Evolutionary conservation across 768 basidiomycete genomes (phyloP), one percentile per base, ranked within the genome.

Genomic region (Termitomyces sp.): DNA sequence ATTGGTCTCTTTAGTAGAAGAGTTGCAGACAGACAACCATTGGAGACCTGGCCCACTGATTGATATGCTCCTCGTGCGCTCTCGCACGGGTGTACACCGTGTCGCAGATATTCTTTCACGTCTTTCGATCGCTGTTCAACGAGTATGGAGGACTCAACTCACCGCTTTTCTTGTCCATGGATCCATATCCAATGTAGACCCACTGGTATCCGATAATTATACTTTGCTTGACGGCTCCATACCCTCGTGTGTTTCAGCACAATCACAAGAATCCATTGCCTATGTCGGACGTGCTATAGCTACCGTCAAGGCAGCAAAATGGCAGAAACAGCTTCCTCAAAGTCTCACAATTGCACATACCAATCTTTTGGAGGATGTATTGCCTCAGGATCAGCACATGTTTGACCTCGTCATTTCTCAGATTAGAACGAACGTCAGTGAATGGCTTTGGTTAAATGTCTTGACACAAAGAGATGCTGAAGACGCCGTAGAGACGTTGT

Each of bases 381-480:
- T 91, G 8, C 87, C 88, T 0, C 83, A 90, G 64, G 87, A 93
- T 62, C 84, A 83, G 59, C 86, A 90, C 60, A 80, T 77, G 16
- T 92, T 97, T 65, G 91, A 92, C 67, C 73, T 78, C 33, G 81
- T 86, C 58, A 83, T 97, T 36, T 74, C 82, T 18, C 83, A 87
- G 59, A 90, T 94, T 38, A 76, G 93, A 58, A 87, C 80, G 1
- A 86, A 88, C 57, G 82, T 95, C 52, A 90, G 92, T 67, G 94
- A 97, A 76, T 97, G 94, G 93, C 76, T 97, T 1, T 97, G 94
- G 94, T 70, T 85, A 24, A 92, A 94, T 65, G 87, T 96, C 38
- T 75, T 97, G 53, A 95, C 92, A 2, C 80, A 80, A 65, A 81
- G 83, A 63, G 92, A 94, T 60, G 87, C 95, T 0, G 86, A 89